These are phyloP conservation scores for Lavandula angustifolia DNA, from an alignment of 257 asterid genomes.

Conservation along the genomic window DNA sequence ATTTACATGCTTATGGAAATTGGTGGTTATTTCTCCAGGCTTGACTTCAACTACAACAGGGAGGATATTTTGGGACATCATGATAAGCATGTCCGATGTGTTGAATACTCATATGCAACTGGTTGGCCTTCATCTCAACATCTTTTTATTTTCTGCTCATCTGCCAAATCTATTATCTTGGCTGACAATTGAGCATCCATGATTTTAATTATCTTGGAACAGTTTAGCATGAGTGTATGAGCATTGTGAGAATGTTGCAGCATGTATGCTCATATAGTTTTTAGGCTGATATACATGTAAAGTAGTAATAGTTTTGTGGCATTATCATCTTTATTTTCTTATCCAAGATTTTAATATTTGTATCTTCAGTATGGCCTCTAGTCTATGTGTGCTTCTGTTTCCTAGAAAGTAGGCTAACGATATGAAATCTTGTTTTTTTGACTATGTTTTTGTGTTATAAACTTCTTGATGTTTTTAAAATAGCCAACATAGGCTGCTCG, in stretches of 20 bases:
- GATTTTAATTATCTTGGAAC: background rate
- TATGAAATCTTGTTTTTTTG: background rate
- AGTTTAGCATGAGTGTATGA: slow-evolving; percentile 3
- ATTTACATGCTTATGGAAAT: no score
- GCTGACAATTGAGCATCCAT: background rate
- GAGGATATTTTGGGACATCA: no score
- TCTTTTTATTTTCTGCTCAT: background rate
- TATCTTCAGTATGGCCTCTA: background rate
- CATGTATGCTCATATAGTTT: background rate
- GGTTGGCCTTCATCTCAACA: slow-evolving; percentile 11
- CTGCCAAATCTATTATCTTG: background rate
- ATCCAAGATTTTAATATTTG: background rate
- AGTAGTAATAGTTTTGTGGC: background rate
- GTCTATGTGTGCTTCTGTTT: slow-evolving; percentile 8
- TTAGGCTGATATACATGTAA: background rate
- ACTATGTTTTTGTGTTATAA: background rate
- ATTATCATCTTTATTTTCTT: background rate
- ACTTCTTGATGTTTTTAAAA: background rate
- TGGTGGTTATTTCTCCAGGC: no score
- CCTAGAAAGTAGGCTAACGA: background rate
- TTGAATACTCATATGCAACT: no score
- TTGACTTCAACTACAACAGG: no score
- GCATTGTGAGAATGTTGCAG: background rate
- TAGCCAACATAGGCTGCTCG: background rate
- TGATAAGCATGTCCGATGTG: no score